Percentiles rank a stretch among this genome's conserved stretches.
phyloP scores from a whole-genome alignment of 192 early-diverging fungal genomes.

The Podila epicladia region DNA sequence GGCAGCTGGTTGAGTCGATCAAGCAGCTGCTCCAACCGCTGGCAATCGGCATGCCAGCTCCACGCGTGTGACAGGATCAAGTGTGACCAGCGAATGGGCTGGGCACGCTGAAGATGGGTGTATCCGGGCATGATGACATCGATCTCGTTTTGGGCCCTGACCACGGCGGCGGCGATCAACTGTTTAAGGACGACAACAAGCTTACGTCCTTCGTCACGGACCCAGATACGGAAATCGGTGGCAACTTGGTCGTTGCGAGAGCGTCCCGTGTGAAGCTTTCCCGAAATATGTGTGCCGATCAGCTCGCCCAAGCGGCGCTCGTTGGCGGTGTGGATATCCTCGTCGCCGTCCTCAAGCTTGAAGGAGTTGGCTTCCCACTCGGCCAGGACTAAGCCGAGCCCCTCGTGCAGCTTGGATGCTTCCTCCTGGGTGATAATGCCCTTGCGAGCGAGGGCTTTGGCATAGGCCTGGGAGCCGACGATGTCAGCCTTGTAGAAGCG shows the following conservation, averaged over 20 bases:
- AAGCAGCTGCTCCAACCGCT: constrained; percentile 83
- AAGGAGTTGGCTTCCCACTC: constrained; percentile 89
- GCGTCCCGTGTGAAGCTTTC: constrained; percentile 97
- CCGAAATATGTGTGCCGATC: constrained; percentile 85
- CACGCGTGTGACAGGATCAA: constrained; percentile 91
- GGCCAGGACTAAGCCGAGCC: constrained; percentile 75
- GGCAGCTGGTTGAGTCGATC: constrained; percentile 87
- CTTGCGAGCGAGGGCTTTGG: constrained; percentile 76
- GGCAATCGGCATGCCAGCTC: constrained; percentile 88
- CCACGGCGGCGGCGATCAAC: constrained; percentile 76
- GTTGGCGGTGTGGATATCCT: constrained; percentile 99
- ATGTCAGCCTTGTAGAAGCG: constrained; percentile 94
- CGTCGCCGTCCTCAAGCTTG: constrained; percentile 79
- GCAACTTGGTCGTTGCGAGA: constrained; percentile 98
- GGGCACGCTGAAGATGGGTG: constrained; percentile 98
- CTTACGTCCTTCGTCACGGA: constrained; percentile 79
- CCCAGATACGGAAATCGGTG: constrained; percentile 96
- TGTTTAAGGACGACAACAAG: constrained; percentile 76
- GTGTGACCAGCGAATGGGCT: constrained; percentile 98
- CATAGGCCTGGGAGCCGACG: constrained; percentile 89
- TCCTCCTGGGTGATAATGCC: constrained; percentile 85
- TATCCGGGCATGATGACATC: constrained; percentile 99
- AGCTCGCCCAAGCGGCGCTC: constrained; percentile 94
- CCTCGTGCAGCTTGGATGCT: constrained; percentile 72
- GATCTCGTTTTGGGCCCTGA: constrained; percentile 87